phyloP scores from a whole-genome alignment of 768 basidiomycete genomes.

The Phlebiopsis flavidoalba region DNA sequence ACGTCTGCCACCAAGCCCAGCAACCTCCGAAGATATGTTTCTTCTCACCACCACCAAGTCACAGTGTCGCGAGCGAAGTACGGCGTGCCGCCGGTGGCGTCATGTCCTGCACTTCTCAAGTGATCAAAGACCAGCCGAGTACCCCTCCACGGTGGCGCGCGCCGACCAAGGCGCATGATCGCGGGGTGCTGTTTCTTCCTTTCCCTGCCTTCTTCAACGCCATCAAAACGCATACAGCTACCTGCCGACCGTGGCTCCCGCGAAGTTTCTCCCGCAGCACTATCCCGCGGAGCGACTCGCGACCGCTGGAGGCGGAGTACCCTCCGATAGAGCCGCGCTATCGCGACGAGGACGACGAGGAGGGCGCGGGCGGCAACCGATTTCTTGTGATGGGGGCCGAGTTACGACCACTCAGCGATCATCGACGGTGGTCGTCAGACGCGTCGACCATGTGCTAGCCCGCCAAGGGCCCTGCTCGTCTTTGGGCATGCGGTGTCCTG shows the following conservation, averaged over 20 bases:
- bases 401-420: slow-evolving; percentile 7
- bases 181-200: slow-evolving; percentile 74
- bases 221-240: slow-evolving; percentile 30
- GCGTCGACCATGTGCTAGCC: slow-evolving; percentile 7
- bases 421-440: slow-evolving; percentile 9
- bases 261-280: slow-evolving; percentile 22
- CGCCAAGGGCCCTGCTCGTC: neutral
- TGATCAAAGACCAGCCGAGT: slow-evolving; percentile 34
- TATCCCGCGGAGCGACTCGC: slow-evolving; percentile 1
- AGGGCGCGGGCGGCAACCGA: neutral
- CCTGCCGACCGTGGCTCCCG: slow-evolving; percentile 19
- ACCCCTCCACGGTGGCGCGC: slow-evolving; percentile 39
- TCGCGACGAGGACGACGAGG: slow-evolving; percentile 5
- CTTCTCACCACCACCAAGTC: slow-evolving; percentile 34
- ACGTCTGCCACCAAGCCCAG: slow-evolving; percentile 53
- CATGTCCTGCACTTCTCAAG: slow-evolving; percentile 42
- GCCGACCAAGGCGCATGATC: slow-evolving; percentile 37
- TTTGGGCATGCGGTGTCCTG: slow-evolving; percentile 7
- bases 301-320: slow-evolving; percentile 5
- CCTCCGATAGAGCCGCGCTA: slow-evolving; percentile 44
- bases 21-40: slow-evolving; percentile 44
- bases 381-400: slow-evolving; percentile 3
- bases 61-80: slow-evolving; percentile 47
- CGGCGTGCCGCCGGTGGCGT: slow-evolving; percentile 56
- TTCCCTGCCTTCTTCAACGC: slow-evolving; percentile 76